Percentiles rank a stretch among this genome's conserved stretches.
Conservation (phyloP, 192 early-diverging fungal species). For the Allomyces macrogynus region DNA sequence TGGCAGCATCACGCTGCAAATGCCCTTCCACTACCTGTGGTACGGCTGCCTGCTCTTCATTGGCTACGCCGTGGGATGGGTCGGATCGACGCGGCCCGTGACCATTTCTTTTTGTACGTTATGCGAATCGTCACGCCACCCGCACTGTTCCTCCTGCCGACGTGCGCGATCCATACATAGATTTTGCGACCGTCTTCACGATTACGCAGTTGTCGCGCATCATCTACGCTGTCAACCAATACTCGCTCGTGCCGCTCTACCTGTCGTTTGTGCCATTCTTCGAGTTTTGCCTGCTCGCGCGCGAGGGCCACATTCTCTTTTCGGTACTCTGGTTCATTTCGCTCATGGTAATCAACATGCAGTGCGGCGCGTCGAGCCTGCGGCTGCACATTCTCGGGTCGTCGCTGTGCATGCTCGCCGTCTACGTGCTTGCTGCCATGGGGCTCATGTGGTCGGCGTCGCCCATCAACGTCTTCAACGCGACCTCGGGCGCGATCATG, state of each 20-base stretch:
- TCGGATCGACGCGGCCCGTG: not conserved
- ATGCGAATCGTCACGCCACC: too few species aligned
- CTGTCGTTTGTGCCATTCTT: conserved; percentile 20
- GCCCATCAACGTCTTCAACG: conserved; percentile 1
- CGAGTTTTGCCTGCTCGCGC: conserved; percentile 8
- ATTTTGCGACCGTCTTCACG: conserved; percentile 7
- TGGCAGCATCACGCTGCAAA: conserved; percentile 5
- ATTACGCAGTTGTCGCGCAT: conserved; percentile 7
- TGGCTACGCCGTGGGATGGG: conserved; percentile 5
- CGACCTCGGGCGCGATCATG: not conserved
- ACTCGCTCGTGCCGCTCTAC: conserved; percentile 15
- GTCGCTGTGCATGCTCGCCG: not conserved
- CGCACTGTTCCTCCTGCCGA: too few species aligned
- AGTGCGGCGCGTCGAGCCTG: conserved; percentile 10
- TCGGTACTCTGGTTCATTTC: conserved; percentile 17
- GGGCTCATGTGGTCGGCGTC: not conserved
- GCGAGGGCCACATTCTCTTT: conserved; percentile 19
- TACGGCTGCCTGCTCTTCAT: conserved; percentile 15
- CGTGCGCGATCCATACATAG: conserved; percentile 6
- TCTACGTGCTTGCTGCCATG: not conserved
- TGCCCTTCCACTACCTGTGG: conserved; percentile 16
- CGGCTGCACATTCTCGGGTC: conserved; percentile 9
- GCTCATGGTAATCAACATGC: conserved; percentile 18
- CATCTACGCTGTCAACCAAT: conserved; percentile 1
- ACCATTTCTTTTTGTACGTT: not conserved